These are phyloP conservation scores for Heterobasidion parviporum DNA, from an alignment of 1,284 basidiomycete genomes.

Conservation along the genomic window DNA sequence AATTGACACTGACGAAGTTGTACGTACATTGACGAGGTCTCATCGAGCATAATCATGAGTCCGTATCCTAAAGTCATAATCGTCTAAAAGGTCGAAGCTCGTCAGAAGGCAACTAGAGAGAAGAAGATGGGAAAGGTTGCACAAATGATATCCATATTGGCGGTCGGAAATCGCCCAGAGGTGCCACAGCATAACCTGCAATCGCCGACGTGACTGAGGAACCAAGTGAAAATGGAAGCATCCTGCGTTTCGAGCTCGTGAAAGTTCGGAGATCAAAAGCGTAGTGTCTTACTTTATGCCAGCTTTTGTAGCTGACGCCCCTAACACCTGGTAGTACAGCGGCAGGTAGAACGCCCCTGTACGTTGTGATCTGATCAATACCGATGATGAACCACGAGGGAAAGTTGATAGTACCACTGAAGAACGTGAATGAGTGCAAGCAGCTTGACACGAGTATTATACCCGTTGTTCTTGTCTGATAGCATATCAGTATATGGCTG, in stretches of 20 bases:
- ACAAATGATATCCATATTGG: conserved; percentile 42
- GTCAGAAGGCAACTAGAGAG: not conserved
- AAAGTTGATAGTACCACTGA: conserved; percentile 27
- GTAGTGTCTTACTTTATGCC: conserved; percentile 47
- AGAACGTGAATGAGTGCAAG: conserved; percentile 65
- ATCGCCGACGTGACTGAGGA: conserved; percentile 46
- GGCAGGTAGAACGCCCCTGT: conserved; percentile 65
- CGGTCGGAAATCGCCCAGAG: conserved; percentile 51
- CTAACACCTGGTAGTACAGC: conserved; percentile 74
- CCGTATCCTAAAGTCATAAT: conserved; percentile 56
- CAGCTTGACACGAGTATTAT: conserved; percentile 56
- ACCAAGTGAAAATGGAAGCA: conserved; percentile 71
- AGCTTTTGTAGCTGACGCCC: conserved; percentile 65
- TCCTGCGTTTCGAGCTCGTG: conserved; percentile 28
- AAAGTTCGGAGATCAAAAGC: not conserved
- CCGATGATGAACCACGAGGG: not conserved
- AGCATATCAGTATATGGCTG: not conserved
- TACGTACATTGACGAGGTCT: conserved; percentile 36
- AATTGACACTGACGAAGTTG: not conserved
- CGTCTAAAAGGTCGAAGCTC: conserved; percentile 15
- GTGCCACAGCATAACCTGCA: conserved; percentile 53
- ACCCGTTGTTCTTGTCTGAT: conserved; percentile 64
- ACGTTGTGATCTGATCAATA: not conserved
- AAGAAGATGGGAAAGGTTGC: not conserved
- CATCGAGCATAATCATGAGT: conserved; percentile 50